Percentiles rank a stretch among this genome's conserved stretches.
phyloP scores from a whole-genome alignment of 2,329 filamentous ascomycete genomes.

The Fusarium anguioides region DNA sequence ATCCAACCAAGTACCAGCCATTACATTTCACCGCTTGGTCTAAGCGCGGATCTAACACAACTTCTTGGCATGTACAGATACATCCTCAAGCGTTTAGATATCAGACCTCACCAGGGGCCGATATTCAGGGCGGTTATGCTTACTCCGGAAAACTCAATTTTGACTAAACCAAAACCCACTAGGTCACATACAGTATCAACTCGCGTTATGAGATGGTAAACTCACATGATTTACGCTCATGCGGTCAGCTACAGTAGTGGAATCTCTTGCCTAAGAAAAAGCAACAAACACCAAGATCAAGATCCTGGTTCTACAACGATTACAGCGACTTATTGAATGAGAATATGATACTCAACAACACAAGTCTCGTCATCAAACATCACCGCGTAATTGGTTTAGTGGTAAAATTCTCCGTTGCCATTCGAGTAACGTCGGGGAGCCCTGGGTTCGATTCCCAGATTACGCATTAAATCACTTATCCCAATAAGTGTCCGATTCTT shows the following conservation, averaged over 20 bases:
- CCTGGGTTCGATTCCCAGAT: conserved; percentile 36
- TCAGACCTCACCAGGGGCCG: not conserved
- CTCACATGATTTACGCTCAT: conserved; percentile 31
- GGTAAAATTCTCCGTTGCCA: conserved; percentile 24
- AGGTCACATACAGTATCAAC: not conserved
- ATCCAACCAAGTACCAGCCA: conserved; percentile 14
- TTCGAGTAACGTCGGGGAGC: conserved; percentile 27
- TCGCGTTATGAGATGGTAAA: not conserved
- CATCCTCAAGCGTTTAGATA: conserved; percentile 2
- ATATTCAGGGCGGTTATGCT: conserved; percentile 1
- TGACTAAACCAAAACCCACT: not conserved
- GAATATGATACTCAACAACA: not conserved
- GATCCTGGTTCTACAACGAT: conserved; percentile 3
- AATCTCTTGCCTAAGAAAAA: not conserved
- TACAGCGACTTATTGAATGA: fast-evolving
- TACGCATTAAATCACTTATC: not conserved
- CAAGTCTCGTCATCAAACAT: fast-evolving
- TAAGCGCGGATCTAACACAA: conserved; percentile 17
- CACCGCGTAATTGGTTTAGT: conserved; percentile 21
- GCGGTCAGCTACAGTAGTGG: conserved; percentile 26
- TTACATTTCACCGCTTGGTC: conserved; percentile 28
- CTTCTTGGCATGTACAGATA: not conserved
- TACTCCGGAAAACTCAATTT: not conserved
- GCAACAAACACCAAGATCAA: not conserved
- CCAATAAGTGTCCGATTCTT: fast-evolving